Evolutionary conservation across 2,329 filamentous ascomycete species (phyloP).

Genomic region (Aspergillus felis): DNA sequence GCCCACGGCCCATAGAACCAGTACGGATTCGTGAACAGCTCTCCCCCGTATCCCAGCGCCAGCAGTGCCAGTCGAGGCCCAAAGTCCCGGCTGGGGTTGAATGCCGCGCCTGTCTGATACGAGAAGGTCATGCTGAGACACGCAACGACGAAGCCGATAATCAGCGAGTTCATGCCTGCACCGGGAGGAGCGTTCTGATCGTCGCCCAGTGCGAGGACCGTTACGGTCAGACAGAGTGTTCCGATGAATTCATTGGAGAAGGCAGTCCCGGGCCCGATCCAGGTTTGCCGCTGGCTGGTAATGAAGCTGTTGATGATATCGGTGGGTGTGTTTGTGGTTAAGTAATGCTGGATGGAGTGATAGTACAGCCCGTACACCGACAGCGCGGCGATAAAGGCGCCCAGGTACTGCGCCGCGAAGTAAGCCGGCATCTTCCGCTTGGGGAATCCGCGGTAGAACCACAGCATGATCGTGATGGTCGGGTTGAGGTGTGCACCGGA

Average conservation of each 20-base stretch:
- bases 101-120: constrained; percentile 46
- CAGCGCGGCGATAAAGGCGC: constrained; percentile 48
- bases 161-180: constrained; percentile 50
- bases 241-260: constrained; percentile 50
- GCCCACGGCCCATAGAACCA: constrained; percentile 47
- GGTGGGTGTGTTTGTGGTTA: constrained; percentile 23
- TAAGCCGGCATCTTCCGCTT: constrained; percentile 50
- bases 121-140: constrained; percentile 36
- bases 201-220: constrained; percentile 45
- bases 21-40: constrained; percentile 41
- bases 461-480: constrained; percentile 43
- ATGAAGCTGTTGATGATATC: constrained; percentile 42
- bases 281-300: constrained; percentile 41
- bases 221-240: constrained; percentile 38
- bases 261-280: constrained; percentile 34
- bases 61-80: constrained; percentile 47
- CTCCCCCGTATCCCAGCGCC: constrained; percentile 43
- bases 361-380: constrained; percentile 45
- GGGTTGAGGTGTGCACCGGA: constrained; percentile 48
- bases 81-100: constrained; percentile 51
- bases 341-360: constrained; percentile 29
- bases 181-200: constrained; percentile 47
- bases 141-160: constrained; percentile 44
- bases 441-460: constrained; percentile 52
- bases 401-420: constrained; percentile 50